Evolutionary conservation across 306 rosid species (phyloP).

Genomic region (Ammopiptanthus mongolicus): DNA sequence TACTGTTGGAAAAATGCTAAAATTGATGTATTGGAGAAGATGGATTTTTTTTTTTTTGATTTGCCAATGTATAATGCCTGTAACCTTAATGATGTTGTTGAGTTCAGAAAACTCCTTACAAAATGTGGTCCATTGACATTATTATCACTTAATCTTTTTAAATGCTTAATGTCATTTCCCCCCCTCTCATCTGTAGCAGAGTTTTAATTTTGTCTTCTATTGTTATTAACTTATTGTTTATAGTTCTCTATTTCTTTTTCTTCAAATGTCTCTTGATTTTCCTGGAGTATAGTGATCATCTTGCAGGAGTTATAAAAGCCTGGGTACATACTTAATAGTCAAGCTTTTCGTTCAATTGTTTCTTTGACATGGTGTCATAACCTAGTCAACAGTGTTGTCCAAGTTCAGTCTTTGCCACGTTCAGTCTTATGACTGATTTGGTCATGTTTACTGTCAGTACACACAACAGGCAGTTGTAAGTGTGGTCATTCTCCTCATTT

Average conservation of each 20-base stretch:
- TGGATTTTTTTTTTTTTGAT: background rate
- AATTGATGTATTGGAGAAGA: background rate
- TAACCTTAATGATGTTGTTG: background rate
- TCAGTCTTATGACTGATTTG: background rate
- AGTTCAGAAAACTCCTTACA: background rate
- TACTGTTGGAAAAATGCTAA: background rate
- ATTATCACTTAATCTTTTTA: background rate
- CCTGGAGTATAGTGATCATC: background rate
- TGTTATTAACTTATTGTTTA: background rate
- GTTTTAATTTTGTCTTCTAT: background rate
- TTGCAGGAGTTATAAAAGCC: background rate
- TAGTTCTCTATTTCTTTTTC: background rate
- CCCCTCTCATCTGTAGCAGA: background rate
- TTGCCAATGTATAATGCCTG: background rate
- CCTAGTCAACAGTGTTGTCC: background rate
- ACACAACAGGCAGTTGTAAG: background rate
- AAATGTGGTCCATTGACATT: background rate
- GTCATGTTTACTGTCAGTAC: background rate
- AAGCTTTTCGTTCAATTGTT: slow-evolving; percentile 8
- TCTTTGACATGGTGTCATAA: background rate
- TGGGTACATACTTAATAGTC: background rate
- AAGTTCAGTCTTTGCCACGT: background rate
- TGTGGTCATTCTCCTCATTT: background rate
- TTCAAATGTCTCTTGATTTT: background rate
- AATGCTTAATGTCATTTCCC: background rate